Percentiles rank a stretch among this genome's conserved stretches.
Conservation (phyloP, 441 rosid genomes). For the Jatropha podagrica region DNA sequence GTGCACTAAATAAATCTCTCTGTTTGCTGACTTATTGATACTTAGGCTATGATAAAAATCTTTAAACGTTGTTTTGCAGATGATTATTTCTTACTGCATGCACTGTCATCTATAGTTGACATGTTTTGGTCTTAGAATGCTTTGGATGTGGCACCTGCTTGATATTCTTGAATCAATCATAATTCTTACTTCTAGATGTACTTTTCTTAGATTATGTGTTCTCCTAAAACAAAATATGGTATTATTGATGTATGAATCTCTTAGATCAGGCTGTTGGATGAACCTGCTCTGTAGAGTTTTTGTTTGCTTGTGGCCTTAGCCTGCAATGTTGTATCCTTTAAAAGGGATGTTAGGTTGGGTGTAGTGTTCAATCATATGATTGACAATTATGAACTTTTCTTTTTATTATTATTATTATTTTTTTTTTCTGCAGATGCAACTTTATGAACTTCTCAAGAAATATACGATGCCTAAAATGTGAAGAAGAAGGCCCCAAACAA, state of each 20-base stretch:
- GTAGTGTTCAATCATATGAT: not conserved
- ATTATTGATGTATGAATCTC: not conserved
- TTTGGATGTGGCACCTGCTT: not conserved
- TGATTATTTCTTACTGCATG: not conserved
- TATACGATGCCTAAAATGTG: conserved; percentile 58
- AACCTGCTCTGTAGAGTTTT: not conserved
- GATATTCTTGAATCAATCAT: not conserved
- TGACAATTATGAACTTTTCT: too few relatives aligned
- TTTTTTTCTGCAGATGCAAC: conserved; percentile 55
- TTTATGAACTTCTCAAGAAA: conserved; percentile 71
- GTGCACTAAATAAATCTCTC: too few relatives aligned
- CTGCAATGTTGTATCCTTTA: not conserved
- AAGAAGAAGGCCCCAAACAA: conserved; percentile 54
- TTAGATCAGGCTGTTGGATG: not conserved
- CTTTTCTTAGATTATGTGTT: not conserved
- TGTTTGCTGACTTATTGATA: too few relatives aligned
- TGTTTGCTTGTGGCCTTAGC: not conserved
- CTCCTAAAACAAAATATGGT: too few relatives aligned
- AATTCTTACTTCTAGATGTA: not conserved
- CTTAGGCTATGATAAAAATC: too few relatives aligned
- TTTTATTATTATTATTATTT: not conserved
- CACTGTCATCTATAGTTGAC: not conserved
- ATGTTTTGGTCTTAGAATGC: not conserved
- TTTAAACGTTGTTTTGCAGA: too few relatives aligned
- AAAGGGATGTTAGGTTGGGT: not conserved